Base-by-base conservation (phyloP, 495 filamentous ascomycete genomes). In the Trypethelium eluteriae region DNA sequence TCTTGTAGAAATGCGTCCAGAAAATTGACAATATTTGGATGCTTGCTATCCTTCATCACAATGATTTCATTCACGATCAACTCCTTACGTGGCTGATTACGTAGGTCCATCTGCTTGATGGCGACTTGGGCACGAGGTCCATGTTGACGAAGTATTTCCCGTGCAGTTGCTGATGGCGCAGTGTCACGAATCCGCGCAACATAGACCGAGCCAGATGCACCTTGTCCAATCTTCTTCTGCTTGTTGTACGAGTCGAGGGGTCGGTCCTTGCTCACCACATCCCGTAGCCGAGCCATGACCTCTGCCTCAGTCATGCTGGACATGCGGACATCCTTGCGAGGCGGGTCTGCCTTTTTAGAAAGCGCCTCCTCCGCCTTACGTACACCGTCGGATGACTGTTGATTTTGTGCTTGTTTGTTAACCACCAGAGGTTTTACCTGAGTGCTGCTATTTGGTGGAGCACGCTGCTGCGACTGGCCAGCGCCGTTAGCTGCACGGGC, bases 51-150 rank as follows among this genome's bases (percentile, higher is more conserved):
- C 80, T 97, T 96, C 94, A 98, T 98, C 63, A 98, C 94, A 78
- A 98, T 91, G 72, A 98, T 98, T 72, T 98, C 94, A 74, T 98
- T 98, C 47, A 98, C 94, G 74, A 98, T 98, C 72, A 98, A 79
- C 81, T 98, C 94, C 84, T 98, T 98, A 35, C 94, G 83, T 53
- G 94, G 94, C 77, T 98, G 94, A 76, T 96, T 93, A 7, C 92
- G 90, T 64, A 98, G 82, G 79, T 98, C 95, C 94, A 98, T 98
- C 80, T 98, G 94, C 78, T 98, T 98, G 75, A 98, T 98, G 25
- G 95, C 94, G 49, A 98, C 94, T 71, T 96, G 89, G 49, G 77
- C 76, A 63, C 88, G 85, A 46, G 82, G 80, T 38, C 89, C 89
- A 71, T 91, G 85, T 67, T 83, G 81, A 16, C 85, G 81, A 64